Evolutionary conservation across 2,329 filamentous ascomycete genomes (phyloP).

Genomic region (Didymosphaeria variabile): DNA sequence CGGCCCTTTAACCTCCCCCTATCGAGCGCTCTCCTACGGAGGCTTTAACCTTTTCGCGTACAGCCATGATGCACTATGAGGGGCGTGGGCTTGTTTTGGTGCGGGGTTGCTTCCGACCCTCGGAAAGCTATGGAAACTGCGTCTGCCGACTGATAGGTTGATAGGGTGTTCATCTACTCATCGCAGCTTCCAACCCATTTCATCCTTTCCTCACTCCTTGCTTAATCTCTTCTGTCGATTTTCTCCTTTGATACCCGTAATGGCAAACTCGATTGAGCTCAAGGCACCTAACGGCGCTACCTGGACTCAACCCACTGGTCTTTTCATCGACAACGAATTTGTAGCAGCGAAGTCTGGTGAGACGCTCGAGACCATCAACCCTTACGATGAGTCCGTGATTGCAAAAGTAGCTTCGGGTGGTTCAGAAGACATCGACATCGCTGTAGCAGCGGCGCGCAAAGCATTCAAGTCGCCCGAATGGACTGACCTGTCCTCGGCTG

Average conservation of each 20-base stretch:
- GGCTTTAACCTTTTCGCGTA: neutral
- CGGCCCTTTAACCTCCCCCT: neutral
- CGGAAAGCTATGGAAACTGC: neutral
- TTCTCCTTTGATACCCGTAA: neutral
- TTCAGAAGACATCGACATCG: conserved; percentile 39
- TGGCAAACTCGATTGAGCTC: conserved; percentile 36
- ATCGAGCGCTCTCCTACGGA: neutral
- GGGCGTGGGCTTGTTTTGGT: neutral
- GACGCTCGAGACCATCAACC: conserved; percentile 13
- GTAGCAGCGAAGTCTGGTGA: conserved; percentile 13
- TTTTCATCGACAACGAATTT: conserved; percentile 13
- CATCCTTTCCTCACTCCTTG: neutral
- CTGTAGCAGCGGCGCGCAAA: conserved; percentile 39
- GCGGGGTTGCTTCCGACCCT: conserved; percentile 8
- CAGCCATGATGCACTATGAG: neutral
- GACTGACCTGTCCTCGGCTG: conserved; percentile 17
- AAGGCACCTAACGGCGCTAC: conserved; percentile 50
- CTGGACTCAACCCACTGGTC: conserved; percentile 42
- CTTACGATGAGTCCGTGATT: conserved; percentile 30
- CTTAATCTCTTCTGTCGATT: neutral
- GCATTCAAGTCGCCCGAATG: conserved; percentile 28
- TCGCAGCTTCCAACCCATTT: neutral
- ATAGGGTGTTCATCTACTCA: neutral
- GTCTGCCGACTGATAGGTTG: neutral
- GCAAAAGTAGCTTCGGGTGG: conserved; percentile 40